phyloP scores from a whole-genome alignment of 768 basidiomycete species.

The Naganishia onofrii region DNA sequence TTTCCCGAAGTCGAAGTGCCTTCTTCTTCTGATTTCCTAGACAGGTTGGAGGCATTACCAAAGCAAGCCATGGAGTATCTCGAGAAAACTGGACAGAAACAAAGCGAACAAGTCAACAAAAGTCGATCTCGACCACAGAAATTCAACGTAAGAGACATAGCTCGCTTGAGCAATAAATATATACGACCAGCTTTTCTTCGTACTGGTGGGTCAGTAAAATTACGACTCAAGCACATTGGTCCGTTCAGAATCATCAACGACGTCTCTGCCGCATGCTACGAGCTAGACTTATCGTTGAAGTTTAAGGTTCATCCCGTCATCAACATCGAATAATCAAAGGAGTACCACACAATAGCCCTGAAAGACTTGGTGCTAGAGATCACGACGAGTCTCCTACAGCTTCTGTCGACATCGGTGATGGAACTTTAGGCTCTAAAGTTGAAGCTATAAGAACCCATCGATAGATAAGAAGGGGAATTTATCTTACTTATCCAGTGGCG shows the following conservation, averaged over 20 bases:
- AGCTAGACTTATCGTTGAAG: background rate
- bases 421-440: background rate
- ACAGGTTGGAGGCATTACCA: too few species aligned
- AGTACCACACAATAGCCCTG: constrained; percentile 9
- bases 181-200: background rate
- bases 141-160: background rate
- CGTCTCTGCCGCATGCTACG: background rate
- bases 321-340: constrained; percentile 20
- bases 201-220: background rate
- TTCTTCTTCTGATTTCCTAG: too few species aligned
- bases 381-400: background rate
- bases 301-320: constrained; percentile 22
- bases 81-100: background rate
- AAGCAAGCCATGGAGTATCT: too few species aligned
- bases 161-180: background rate
- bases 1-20: too few species aligned
- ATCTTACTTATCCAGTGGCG: too few species aligned
- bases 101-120: background rate
- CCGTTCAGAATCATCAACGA: background rate
- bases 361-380: background rate
- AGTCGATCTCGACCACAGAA: background rate
- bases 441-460: constrained; percentile 2
- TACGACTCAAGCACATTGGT: background rate
- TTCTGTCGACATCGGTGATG: background rate
- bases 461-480: constrained; percentile 4